Conservation (phyloP, 1,284 basidiomycete species). For the Sporisorium reilianum region DNA sequence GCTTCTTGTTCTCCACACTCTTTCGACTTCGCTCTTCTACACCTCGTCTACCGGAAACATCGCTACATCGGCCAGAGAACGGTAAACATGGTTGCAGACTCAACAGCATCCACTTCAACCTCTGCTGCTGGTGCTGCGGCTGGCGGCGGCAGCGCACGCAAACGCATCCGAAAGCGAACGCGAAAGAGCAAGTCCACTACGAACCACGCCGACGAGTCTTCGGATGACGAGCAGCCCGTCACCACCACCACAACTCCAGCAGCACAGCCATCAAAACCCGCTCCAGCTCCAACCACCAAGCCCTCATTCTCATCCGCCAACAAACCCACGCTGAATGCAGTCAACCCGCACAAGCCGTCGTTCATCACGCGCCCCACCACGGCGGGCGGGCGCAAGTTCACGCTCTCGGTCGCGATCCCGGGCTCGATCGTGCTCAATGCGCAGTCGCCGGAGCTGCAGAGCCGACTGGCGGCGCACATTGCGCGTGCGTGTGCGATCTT, state of each 20-base stretch:
- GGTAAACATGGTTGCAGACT: conserved; percentile 9
- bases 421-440: conserved; percentile 67
- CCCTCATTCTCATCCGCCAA: background rate
- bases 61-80: background rate
- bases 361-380: conserved; percentile 35
- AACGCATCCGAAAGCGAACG: conserved; percentile 27
- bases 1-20: conserved; percentile 2
- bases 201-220: conserved; percentile 5
- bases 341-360: conserved; percentile 57
- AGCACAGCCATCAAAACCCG: background rate
- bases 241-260: background rate
- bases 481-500: conserved; percentile 68
- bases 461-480: conserved; percentile 64
- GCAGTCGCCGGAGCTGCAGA: conserved; percentile 66
- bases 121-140: conserved; percentile 13
- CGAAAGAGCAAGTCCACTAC: conserved; percentile 16
- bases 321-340: conserved; percentile 1
- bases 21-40: background rate
- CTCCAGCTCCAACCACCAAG: background rate
- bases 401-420: conserved; percentile 65
- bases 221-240: conserved; percentile 11
- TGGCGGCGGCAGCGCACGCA: conserved; percentile 12
- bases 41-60: background rate
- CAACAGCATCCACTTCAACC: conserved; percentile 11
- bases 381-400: conserved; percentile 42